Evolutionary conservation across 331 rosid genomes (phyloP), one percentile per base, ranked within the genome.

Genomic region (Spiraea crenata): DNA sequence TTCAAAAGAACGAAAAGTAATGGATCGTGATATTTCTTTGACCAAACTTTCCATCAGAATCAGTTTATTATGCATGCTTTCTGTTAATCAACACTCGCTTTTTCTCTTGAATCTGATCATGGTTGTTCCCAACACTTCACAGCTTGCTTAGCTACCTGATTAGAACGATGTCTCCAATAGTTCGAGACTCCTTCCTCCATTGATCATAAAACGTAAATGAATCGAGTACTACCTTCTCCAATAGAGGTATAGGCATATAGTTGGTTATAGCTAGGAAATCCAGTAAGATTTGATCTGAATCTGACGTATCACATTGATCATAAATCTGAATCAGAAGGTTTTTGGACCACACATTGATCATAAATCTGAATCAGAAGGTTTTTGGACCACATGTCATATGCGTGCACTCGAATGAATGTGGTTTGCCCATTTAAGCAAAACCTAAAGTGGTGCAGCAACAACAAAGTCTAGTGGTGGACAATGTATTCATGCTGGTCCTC

Each of bases 21-120:
- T 57, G 34, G 65, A n/a, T 44, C 46, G 3, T 34, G 65, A 45
- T 57, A 70, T 45, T 34, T 57, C 56, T 70, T 57, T 70, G 74
- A 70, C 66, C 74, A n/a, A 57, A 3, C 49, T 3, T 49, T 31
- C 44, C 39, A 20, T n/a, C 65, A 13, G 31, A 25, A 25, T 25
- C 5, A 10, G 51, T 38, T 16, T 9, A 41, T 48, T 6, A 41
- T 55, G 54, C 41, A 44, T 41, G 19, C 44, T 13, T 40, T 45
- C 42, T 40, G 7, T 35, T 57, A 8, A 20, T 25, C 35, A 14
- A 11, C 5, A 35, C 63, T 3, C 3, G 6, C 45, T 58, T 58
- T 58, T 37, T 14, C 45, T 16, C 45, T 16, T 58, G 19, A 35
- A 58, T 16, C 7, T 35, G 45, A 13, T 14, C 20, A 58, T 35